phyloP scores from a whole-genome alignment of 2,329 filamentous ascomycete species.

The Diaporthe nobilis region DNA sequence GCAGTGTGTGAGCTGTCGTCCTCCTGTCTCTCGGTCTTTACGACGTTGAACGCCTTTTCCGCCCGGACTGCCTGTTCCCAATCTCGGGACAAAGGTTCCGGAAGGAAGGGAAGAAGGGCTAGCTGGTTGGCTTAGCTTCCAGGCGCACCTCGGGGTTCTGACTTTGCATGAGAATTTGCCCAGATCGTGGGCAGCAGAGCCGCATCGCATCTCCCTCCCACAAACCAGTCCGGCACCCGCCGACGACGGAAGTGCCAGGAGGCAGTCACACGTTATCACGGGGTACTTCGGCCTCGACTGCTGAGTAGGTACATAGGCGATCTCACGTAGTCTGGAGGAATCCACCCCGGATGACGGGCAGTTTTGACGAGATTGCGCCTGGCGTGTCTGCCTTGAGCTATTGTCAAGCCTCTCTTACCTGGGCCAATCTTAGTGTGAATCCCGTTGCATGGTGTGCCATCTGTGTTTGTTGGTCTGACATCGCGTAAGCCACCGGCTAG shows the following conservation, averaged over 20 bases:
- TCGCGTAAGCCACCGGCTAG: conserved; percentile 17
- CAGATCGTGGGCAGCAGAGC: conserved; percentile 1
- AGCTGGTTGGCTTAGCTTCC: background rate
- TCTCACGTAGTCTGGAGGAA: conserved; percentile 14
- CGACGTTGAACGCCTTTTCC: background rate
- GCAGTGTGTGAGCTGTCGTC: background rate
- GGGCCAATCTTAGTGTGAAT: conserved; percentile 11
- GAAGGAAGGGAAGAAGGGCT: background rate
- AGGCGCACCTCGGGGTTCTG: background rate
- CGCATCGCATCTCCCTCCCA: background rate
- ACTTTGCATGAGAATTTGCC: background rate
- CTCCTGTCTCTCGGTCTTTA: background rate
- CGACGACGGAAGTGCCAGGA: background rate
- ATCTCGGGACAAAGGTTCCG: background rate
- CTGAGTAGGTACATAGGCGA: background rate
- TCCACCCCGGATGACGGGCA: background rate
- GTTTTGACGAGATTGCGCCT: background rate
- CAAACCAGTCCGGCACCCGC: background rate
- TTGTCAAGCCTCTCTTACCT: conserved; percentile 26
- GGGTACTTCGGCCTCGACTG: background rate
- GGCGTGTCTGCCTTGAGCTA: conserved; percentile 32
- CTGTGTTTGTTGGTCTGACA: conserved; percentile 12
- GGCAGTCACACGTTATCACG: background rate
- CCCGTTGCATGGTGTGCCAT: background rate
- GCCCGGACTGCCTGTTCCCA: background rate